phyloP scores from a whole-genome alignment of 345 rosid species.

The Toxicodendron radicans region DNA sequence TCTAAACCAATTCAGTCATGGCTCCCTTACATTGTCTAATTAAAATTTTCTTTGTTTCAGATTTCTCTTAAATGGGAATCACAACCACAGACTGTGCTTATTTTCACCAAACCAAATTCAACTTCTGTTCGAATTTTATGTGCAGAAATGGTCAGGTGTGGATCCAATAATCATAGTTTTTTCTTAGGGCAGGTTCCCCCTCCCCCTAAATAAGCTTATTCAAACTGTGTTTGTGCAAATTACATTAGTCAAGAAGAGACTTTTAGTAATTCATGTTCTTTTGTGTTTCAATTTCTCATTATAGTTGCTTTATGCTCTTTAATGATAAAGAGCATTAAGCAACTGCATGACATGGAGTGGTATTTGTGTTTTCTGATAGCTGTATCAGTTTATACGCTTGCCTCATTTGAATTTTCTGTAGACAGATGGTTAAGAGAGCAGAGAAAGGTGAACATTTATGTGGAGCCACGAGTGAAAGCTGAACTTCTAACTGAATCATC shows the following conservation, averaged over 20 bases:
- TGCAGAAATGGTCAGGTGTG: constrained; percentile 85
- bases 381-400: background rate
- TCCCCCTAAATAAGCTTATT: background rate
- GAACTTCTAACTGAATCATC: constrained; percentile 88
- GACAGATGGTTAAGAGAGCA: constrained; percentile 88
- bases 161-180: constrained; percentile 17
- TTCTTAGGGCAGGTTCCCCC: no score
- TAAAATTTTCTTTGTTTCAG: constrained; percentile 47
- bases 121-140: constrained; percentile 72
- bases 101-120: constrained; percentile 91
- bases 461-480: constrained; percentile 78
- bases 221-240: background rate
- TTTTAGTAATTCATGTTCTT: no score
- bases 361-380: background rate
- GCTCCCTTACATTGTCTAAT: constrained; percentile 26
- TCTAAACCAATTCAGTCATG: constrained; percentile 8
- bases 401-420: constrained; percentile 21
- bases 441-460: constrained; percentile 67
- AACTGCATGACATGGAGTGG: background rate
- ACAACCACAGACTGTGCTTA: constrained; percentile 82
- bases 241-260: no score
- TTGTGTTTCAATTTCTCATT: background rate
- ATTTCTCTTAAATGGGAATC: constrained; percentile 95
- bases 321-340: background rate
- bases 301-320: constrained; percentile 7